Evolutionary conservation across 2,329 filamentous ascomycete species (phyloP).

Genomic region (Dactylellina leptospora): DNA sequence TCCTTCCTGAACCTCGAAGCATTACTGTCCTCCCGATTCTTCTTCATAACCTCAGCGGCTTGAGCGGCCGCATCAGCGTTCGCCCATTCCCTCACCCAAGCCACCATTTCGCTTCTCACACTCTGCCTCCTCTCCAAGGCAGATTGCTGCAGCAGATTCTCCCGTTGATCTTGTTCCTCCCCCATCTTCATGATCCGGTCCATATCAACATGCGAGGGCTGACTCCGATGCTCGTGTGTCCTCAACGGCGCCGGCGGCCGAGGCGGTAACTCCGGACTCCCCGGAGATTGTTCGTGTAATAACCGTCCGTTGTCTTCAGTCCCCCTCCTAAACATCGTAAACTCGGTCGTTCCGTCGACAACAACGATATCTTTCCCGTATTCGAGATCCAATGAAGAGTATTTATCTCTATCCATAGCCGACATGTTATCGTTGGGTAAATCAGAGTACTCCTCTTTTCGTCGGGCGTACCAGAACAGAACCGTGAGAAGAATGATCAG

Average conservation of each 20-base stretch:
- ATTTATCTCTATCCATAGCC: constrained; percentile 10
- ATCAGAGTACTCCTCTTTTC: constrained; percentile 38
- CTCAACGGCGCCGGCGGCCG: constrained; percentile 24
- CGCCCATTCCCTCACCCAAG: constrained; percentile 50
- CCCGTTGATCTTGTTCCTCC: constrained; percentile 29
- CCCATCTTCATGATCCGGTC: constrained; percentile 14
- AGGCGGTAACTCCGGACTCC: constrained; percentile 45
- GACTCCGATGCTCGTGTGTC: constrained; percentile 2
- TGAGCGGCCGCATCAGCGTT: constrained; percentile 45
- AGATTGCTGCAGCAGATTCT: constrained; percentile 29
- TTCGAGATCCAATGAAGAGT: constrained; percentile 42
- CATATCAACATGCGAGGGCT: constrained; percentile 34
- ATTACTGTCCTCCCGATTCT: neutral
- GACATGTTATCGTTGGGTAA: constrained; percentile 18
- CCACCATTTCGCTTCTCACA: constrained; percentile 45
- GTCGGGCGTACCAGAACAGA: constrained; percentile 53
- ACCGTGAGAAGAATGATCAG: constrained; percentile 30
- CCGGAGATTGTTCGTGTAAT: neutral
- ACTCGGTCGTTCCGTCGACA: neutral
- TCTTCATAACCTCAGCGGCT: constrained; percentile 24
- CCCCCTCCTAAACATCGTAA: neutral
- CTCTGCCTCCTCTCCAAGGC: constrained; percentile 28
- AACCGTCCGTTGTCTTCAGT: neutral
- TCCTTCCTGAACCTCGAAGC: constrained; percentile 17
- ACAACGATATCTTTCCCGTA: constrained; percentile 28